A percentile compares a stretch with the other conserved stretches of the same genome.
phyloP scores from a whole-genome alignment of 2,329 filamentous ascomycete species.

The Cladosporium sp. region DNA sequence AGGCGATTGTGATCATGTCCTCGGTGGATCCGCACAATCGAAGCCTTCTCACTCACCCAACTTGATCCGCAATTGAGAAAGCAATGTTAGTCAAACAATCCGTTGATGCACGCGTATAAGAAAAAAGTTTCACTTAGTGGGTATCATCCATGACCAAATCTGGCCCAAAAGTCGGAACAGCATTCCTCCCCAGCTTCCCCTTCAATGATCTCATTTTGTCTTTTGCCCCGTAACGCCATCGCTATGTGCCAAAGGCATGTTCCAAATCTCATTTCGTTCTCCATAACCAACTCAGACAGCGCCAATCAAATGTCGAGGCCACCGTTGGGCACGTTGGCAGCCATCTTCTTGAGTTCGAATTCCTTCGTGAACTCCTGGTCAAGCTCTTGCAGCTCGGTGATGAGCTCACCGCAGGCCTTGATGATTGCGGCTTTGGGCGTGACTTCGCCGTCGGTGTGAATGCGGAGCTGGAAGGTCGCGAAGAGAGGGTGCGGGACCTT shows the following conservation, averaged over 20 bases:
- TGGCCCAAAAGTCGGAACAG: constrained; percentile 5
- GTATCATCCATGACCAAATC: constrained; percentile 17
- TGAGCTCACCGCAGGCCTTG: constrained; percentile 76
- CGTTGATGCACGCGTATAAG: constrained; percentile 10
- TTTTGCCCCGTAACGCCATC: constrained; percentile 24
- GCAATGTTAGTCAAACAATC: not conserved
- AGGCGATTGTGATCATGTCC: not conserved
- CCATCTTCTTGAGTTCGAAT: constrained; percentile 85
- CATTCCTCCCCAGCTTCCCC: not conserved
- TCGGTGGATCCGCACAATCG: not conserved
- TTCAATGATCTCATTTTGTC: not conserved
- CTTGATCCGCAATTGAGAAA: too few species aligned
- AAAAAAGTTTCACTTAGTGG: constrained; percentile 10
- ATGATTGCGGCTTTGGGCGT: constrained; percentile 88
- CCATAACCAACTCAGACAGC: not conserved
- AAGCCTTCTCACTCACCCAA: not conserved
- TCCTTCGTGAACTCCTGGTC: constrained; percentile 90
- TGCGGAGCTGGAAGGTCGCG: constrained; percentile 66
- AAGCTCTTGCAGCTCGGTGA: constrained; percentile 76
- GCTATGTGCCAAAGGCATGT: constrained; percentile 24
- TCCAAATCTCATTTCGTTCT: not conserved
- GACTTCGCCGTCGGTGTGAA: constrained; percentile 87
- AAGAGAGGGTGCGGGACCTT: constrained; percentile 59
- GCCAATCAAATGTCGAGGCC: constrained; percentile 25
- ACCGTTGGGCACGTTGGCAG: constrained; percentile 30